A percentile compares a stretch with the other conserved stretches of the same genome.
phyloP scores from a whole-genome alignment of 2,329 filamentous ascomycete species.

The Fusarium sambucinum region DNA sequence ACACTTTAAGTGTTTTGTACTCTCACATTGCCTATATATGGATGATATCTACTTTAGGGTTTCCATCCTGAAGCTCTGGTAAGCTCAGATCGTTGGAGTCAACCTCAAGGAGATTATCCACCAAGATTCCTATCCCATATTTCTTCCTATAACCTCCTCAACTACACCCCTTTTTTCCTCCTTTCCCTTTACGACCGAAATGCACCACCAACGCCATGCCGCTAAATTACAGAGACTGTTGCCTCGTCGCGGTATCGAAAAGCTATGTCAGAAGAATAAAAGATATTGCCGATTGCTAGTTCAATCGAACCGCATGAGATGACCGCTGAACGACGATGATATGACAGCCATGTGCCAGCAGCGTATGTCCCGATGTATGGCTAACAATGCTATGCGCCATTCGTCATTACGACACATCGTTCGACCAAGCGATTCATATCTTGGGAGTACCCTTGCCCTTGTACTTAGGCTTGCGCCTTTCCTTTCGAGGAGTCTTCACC shows the following conservation, averaged over 20 bases:
- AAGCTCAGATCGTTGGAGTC: background rate
- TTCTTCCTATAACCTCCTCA: background rate
- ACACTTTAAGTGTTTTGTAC: background rate
- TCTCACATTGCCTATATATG: constrained; percentile 27
- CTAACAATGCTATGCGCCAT: background rate
- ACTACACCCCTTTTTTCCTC: constrained; percentile 18
- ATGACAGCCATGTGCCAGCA: background rate
- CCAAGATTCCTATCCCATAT: background rate
- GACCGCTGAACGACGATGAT: background rate
- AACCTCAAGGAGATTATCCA: background rate
- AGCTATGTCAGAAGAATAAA: constrained; percentile 35
- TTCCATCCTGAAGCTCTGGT: background rate
- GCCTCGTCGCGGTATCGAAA: constrained; percentile 46
- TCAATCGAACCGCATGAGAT: constrained; percentile 8
- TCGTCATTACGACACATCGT: background rate
- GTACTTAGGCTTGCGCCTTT: constrained; percentile 1
- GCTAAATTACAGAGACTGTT: constrained; percentile 44
- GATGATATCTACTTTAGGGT: constrained; percentile 16
- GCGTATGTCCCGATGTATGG: background rate
- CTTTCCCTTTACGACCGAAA: constrained; percentile 35
- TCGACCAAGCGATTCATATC: background rate
- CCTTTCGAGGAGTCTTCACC: constrained; percentile 10
- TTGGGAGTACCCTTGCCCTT: background rate
- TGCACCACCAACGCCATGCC: constrained; percentile 49
- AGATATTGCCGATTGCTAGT: constrained; percentile 16